phyloP scores from a whole-genome alignment of 495 filamentous ascomycete genomes.

The Xylaria telfairii region DNA sequence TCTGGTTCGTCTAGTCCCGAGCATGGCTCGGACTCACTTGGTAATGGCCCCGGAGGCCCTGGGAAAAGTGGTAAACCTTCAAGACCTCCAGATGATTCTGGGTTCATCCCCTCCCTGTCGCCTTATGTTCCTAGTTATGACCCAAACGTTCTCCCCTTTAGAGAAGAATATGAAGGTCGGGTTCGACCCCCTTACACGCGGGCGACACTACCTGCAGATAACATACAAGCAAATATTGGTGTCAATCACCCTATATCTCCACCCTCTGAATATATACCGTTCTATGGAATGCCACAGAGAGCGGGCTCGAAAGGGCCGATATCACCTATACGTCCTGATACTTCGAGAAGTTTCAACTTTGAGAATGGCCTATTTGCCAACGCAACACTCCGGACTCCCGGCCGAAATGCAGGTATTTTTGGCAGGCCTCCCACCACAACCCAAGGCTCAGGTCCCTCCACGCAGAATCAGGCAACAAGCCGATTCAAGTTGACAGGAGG shows the following conservation, averaged over 20 bases:
- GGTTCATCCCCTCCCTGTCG: not conserved
- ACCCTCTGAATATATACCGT: constrained; percentile 18
- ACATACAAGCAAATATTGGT: constrained; percentile 22
- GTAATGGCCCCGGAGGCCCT: not conserved
- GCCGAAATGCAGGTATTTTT: not conserved
- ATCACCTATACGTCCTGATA: constrained; percentile 25
- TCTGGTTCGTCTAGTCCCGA: not conserved
- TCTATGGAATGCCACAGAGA: constrained; percentile 31
- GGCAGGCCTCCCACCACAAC: not conserved
- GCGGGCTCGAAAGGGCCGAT: constrained; percentile 26
- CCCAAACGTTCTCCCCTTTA: not conserved
- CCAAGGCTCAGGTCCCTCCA: not conserved
- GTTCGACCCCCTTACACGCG: constrained; percentile 15
- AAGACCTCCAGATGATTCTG: constrained; percentile 8
- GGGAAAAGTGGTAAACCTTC: not conserved
- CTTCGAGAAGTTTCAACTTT: constrained; percentile 43
- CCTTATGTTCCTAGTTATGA: constrained; percentile 20
- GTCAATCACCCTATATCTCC: constrained; percentile 19
- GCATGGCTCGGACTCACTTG: not conserved
- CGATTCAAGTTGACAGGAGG: not conserved
- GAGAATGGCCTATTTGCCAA: constrained; percentile 44
- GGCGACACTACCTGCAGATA: constrained; percentile 24
- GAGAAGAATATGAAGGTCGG: not conserved
- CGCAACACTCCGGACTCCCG: constrained; percentile 35
- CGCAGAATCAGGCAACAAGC: not conserved